Evolutionary conservation across 2,329 filamentous ascomycete genomes (phyloP).

Genomic region (Curvularia hawaiiensis): DNA sequence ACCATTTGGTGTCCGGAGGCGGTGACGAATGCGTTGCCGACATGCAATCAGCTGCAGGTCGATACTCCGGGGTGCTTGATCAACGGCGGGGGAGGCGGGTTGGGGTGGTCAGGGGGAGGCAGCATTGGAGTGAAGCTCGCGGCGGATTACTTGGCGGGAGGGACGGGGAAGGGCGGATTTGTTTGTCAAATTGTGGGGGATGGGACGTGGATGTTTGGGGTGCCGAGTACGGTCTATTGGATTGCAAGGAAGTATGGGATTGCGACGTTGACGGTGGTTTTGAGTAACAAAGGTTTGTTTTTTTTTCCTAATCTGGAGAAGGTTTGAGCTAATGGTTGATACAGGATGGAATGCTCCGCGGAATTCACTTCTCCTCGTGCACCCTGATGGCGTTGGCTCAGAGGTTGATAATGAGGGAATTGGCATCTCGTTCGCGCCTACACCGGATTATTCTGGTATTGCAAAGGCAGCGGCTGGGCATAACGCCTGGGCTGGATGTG

Average conservation of each 20-base stretch:
- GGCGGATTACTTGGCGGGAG: slow-evolving; percentile 48
- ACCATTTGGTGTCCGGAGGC: slow-evolving; percentile 80
- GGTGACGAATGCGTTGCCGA: slow-evolving; percentile 74
- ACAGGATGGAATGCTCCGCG: slow-evolving; percentile 66
- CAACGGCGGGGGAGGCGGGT: slow-evolving; percentile 79
- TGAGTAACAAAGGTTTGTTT: slow-evolving; percentile 67
- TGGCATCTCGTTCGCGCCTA: slow-evolving; percentile 69
- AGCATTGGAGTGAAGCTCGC: slow-evolving; percentile 79
- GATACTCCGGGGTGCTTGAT: slow-evolving; percentile 74
- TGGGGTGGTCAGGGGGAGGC: slow-evolving; percentile 81
- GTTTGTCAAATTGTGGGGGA: slow-evolving; percentile 64
- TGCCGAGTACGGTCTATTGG: slow-evolving; percentile 71
- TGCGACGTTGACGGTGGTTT: slow-evolving; percentile 67
- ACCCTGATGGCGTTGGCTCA: slow-evolving; percentile 66
- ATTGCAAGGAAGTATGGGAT: slow-evolving; percentile 69
- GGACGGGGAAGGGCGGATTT: slow-evolving; percentile 47
- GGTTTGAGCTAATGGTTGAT: not conserved
- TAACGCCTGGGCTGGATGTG: slow-evolving; percentile 64
- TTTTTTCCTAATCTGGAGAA: not conserved
- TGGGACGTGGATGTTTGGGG: slow-evolving; percentile 69
- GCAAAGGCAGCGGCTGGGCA: slow-evolving; percentile 69
- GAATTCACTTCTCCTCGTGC: slow-evolving; percentile 65
- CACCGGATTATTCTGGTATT: slow-evolving; percentile 70
- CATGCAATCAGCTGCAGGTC: slow-evolving; percentile 68
- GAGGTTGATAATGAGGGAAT: slow-evolving; percentile 67